These are phyloP conservation scores for Avena atlantica DNA, from an alignment of 176 grass and related monocot species.

Conservation along the genomic window DNA sequence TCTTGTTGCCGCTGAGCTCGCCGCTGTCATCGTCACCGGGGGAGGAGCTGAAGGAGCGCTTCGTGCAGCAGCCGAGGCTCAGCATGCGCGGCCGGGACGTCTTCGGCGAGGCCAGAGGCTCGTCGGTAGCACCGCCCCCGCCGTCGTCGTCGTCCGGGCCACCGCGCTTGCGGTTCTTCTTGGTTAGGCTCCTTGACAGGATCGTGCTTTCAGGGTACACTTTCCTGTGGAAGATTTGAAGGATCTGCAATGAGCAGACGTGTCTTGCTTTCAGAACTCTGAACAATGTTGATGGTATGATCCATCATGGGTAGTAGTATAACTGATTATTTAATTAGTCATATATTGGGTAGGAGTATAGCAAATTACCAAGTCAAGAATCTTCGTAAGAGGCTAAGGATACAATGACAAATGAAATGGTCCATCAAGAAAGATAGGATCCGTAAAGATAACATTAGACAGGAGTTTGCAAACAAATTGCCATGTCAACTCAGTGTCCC, in stretches of 20 bases:
- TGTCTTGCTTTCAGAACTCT: slow-evolving; percentile 30
- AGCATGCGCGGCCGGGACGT: slow-evolving; percentile 19
- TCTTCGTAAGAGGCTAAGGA: background rate
- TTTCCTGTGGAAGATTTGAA: slow-evolving; percentile 96
- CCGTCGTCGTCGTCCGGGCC: background rate
- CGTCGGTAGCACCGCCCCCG: background rate
- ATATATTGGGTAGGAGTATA: background rate
- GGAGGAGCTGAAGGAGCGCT: slow-evolving; percentile 46
- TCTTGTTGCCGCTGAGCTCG: slow-evolving; percentile 59
- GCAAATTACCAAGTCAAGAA: background rate
- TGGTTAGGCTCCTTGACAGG: slow-evolving; percentile 35
- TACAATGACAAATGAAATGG: slow-evolving; percentile 48
- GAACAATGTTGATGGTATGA: background rate
- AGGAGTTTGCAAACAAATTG: slow-evolving; percentile 55
- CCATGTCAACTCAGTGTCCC: slow-evolving; percentile 45
- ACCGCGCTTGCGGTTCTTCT: slow-evolving; percentile 40
- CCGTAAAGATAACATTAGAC: slow-evolving; percentile 38
- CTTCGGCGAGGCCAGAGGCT: slow-evolving; percentile 15
- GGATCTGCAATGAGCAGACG: slow-evolving; percentile 73
- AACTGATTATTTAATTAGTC: background rate
- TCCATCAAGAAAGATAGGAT: slow-evolving; percentile 28
- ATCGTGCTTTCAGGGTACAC: slow-evolving; percentile 79
- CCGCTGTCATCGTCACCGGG: slow-evolving; percentile 10
- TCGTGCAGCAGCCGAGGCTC: slow-evolving; percentile 68
- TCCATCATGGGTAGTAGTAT: background rate